Evolutionary conservation across 2,329 filamentous ascomycete species (phyloP).

Genomic region (Ophiostoma sp.): DNA sequence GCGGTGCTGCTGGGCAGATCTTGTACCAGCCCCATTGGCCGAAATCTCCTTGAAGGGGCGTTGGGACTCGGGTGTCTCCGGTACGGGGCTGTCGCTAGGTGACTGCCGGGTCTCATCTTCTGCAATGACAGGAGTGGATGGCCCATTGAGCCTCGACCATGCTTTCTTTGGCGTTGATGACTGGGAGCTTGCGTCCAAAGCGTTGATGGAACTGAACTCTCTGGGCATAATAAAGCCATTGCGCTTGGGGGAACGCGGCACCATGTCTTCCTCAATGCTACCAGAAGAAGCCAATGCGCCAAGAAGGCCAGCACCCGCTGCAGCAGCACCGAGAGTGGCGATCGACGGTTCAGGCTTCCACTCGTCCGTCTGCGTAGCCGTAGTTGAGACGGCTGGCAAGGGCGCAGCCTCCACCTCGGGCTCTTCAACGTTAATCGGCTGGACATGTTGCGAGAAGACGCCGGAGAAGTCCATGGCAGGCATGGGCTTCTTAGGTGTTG

Average conservation of each 20-base stretch:
- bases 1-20: background rate
- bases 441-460: constrained; percentile 22
- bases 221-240: constrained; percentile 54
- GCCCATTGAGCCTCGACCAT: constrained; percentile 41
- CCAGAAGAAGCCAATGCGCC: constrained; percentile 30
- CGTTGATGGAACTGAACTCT: constrained; percentile 33
- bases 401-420: constrained; percentile 4
- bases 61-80: constrained; percentile 51
- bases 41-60: constrained; percentile 58
- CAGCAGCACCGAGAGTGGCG: constrained; percentile 34
- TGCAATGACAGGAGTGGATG: constrained; percentile 48
- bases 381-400: constrained; percentile 11
- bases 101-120: constrained; percentile 61
- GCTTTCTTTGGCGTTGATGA: constrained; percentile 40
- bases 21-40: constrained; percentile 45
- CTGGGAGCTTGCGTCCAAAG: constrained; percentile 19
- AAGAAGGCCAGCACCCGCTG: constrained; percentile 10
- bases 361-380: constrained; percentile 25
- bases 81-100: constrained; percentile 37
- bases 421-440: constrained; percentile 21
- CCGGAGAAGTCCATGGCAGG: constrained; percentile 25
- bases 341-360: constrained; percentile 28
- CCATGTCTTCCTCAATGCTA: constrained; percentile 29
- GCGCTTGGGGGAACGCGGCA: constrained; percentile 45
- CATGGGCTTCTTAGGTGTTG: constrained; percentile 21